Base-by-base conservation (phyloP, 2,329 filamentous ascomycete genomes). In the Pseudogymnoascus sp. region DNA sequence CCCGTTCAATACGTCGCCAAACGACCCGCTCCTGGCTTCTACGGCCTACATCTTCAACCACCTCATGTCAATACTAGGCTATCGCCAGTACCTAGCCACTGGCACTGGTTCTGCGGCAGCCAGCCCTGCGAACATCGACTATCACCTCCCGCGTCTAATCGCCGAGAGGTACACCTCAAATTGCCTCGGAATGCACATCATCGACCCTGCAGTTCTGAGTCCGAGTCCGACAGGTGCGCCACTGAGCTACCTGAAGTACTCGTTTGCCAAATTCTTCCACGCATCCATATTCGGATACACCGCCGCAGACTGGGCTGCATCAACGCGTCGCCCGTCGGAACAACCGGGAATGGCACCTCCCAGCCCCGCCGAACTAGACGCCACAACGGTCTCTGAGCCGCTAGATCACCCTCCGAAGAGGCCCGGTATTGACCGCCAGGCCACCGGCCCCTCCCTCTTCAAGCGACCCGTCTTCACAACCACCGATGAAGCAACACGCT, bases 51-150 rank as follows among this genome's bases (percentile, higher is more conserved):
- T 86, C 11, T 79, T 88, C 61, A 76, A 86, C 68, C 73, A 69
- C 0, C 70, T 90, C 62, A 90, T 90, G 87, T 73, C 73, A 60
- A 77, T 81, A 29, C 74, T 89, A 6, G 81, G 79, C 1, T 89
- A 90, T 69, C 66, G 75, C 8, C 73, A 78, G 50, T 90, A 87
- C 68, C 75, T 89, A 4, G 80, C 77, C 6, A 82, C 81, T 59
- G 86, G 82, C 38, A 75, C 81, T 0, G 80, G 81, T 13, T 80
- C 80, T 2, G 78, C 78, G 2, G 70, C 74, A 1, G 71, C 75
- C 8, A 79, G 77, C 1, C 78, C 79, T 0, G 78, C 78, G 0
- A 74, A 78, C 6, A 78, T 85, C 62, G 82, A 85, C 73, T 83
- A 80, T 72, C 77, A 77, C 62, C 70, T 85, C 3, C 74, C 76